Base-by-base conservation (phyloP, 1,284 basidiomycete genomes). In the Mycena citricolor region DNA sequence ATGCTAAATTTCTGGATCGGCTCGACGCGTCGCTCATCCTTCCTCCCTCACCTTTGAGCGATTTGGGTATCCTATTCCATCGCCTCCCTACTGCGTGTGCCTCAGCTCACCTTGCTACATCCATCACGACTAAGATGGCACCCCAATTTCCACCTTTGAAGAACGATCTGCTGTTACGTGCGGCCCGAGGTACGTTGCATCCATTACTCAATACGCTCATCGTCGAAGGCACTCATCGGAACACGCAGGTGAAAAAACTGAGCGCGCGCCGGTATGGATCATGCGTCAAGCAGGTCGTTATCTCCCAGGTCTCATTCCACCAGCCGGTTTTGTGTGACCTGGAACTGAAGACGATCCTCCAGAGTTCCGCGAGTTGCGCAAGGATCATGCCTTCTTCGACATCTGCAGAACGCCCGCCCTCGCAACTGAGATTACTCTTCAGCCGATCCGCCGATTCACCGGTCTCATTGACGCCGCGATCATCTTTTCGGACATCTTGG, bases 271-370 rank as follows among this genome's bases (percentile, higher is more conserved):
- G 11, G 93, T 97, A 50, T 99, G 95, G 95, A 90, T 98, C 50
- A 99, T 99, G 95, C 81, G 97, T 24, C 95, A 99, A 65, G 97
- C 97, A 16, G 94, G 95, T 33, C 79, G 94, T 42, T 97, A 97
- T 68, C 80, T 97, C 39, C 94, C 94, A 66, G 94, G 92, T 92
- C 59, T 66, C 74, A 66, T 42, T 29, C 14, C 23, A 30, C n/a
- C 22, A 14, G n/a, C n/a, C n/a, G n/a, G n/a, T n/a, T 31, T 20
- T 34, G 43, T 31, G 43, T 49, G 19, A 32, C 25, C n/a, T 17
- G 14, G 29, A 35, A 28, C 14, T 90, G 19, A 39, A 20, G 43
- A 44, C 28, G 5, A 17, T 16, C 28, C 14, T 39, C 20, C 68
- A 94, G 92, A 94, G 68, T 94, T 95, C 65, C 80, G 87, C 49